Conservation (phyloP, 148 eudicot species). For the Rhododendron ferrugineum region DNA sequence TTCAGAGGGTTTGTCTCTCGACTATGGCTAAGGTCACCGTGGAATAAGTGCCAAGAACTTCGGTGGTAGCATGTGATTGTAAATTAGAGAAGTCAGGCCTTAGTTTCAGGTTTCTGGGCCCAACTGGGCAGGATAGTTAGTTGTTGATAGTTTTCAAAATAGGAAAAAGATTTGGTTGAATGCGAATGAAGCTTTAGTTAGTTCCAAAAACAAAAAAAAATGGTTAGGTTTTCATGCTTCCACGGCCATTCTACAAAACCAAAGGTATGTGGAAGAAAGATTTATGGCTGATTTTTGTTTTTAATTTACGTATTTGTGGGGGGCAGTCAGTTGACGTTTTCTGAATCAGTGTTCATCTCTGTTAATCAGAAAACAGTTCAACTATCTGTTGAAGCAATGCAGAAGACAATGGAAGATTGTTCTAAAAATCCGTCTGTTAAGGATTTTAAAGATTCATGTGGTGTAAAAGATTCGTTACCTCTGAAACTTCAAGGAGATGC, state of each 20-base stretch:
- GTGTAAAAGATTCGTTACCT: conserved; percentile 9
- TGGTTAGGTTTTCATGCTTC: conserved; percentile 86
- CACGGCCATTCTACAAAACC: conserved; percentile 44
- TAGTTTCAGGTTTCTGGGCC: conserved; percentile 17
- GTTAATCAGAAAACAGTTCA: conserved; percentile 52
- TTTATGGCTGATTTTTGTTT: conserved; percentile 13
- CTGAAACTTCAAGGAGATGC: conserved; percentile 22
- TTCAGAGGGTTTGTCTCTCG: conserved; percentile 74
- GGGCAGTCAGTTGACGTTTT: background rate
- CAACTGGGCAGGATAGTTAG: background rate
- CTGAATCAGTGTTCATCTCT: conserved; percentile 9
- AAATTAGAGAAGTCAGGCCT: background rate
- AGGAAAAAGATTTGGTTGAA: conserved; percentile 22
- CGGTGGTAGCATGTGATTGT: conserved; percentile 17
- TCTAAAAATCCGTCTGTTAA: conserved; percentile 26
- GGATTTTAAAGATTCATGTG: conserved; percentile 9
- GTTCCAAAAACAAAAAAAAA: conserved; percentile 18
- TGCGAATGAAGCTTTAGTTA: conserved; percentile 24
- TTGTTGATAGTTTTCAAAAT: conserved; percentile 7
- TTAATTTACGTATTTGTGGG: background rate
- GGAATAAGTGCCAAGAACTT: conserved; percentile 9
- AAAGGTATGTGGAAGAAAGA: conserved; percentile 47
- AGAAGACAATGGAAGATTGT: conserved; percentile 53
- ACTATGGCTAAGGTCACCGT: conserved; percentile 75
- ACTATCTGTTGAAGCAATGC: conserved; percentile 57